Base-by-base conservation (phyloP, 2,329 filamentous ascomycete genomes). In the Rutstroemia sp. region DNA sequence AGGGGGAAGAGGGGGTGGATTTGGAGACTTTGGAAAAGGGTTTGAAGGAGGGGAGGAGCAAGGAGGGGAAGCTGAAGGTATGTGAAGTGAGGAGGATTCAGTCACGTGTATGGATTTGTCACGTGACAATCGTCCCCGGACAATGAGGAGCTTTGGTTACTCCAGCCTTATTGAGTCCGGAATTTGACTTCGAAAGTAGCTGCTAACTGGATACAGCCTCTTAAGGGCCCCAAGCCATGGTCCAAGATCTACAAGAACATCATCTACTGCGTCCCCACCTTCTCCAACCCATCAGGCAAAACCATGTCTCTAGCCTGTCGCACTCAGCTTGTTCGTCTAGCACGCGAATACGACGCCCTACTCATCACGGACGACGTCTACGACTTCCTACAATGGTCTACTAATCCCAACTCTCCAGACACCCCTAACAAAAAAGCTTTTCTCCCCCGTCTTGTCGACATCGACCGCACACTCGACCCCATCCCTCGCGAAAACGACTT, bases 321-420 rank as follows among this genome's bases (percentile, higher is more conserved):
- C 3, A 73, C 84, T 60, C 75, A 75, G 10, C 78, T 97, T 4
- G 83, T 97, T 23, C 74, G 76, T n/a, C 72, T 96, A 6, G 92
- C 92, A 0, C 80, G 92, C 56, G 76, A 84, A 57, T 83, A 87
- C 69, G 85, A 97, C 69, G 89, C 89, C 6, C 78, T 97, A n/a
- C 72, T 96, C 55, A 78, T 96, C 27, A 82, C 82, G 49, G 92
- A 97, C 72, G 94, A 99, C 70, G 91, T 97, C 9, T 99, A 99
- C 69, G 92, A 97, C 70, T 87, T 92, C 62, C 77, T 97, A 5
- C 88, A 92, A 68, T 96, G 91, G 89, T 79, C 82, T 4, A 62
- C 2, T 65, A 73, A 42, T 48, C 73, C 46, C 39, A 59, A 17
- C 14, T 25, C 57, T 16, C 53, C 47, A n/a, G 12, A 30, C 59